Evolutionary conservation across 352 stramenopile species (phyloP), one percentile per base, ranked within the genome.

Genomic region (Pythium biforme): DNA sequence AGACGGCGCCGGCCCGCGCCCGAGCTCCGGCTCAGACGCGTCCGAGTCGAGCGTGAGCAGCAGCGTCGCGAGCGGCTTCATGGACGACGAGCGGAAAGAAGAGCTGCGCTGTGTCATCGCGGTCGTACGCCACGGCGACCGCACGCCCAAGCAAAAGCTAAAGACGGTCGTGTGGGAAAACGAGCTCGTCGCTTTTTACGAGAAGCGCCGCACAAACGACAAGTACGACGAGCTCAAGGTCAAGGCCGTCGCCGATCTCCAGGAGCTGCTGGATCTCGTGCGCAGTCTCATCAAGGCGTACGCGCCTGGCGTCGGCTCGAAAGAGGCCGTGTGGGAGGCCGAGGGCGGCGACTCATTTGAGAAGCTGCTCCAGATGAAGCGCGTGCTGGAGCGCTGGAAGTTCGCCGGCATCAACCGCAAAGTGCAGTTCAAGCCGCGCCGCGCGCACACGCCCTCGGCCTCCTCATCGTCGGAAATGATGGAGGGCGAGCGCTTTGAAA

Each of bases 121-220:
- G 5, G 93, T 99, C 20, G 97, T 99, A 46, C 88, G 97, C 46
- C 98, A 99, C 62, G 98, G 97, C 6, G 98, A 99, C 76, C 84
- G 98, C 52, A 99, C 98, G 9, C 98, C 98, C 5, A 99, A 99
- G 83, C 97, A 99, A 97, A 99, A 29, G n/a, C n/a, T n/a, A n/a
- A n/a, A n/a, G n/a, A n/a, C n/a, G n/a, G n/a, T n/a, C n/a, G n/a
- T n/a, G n/a, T 93, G 81, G 69, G 86, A 96, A 49, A 81, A 85
- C 25, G 77, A 88, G 23, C 75, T 98, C 10, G 75, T 98, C 4
- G 69, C 77, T 10, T 93, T 95, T 54, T 94, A 95, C 62, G 77
- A 90, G 56, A 81, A 76, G 55, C 72, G 80, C 1, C 75, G 76
- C 14, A 86, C 61, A 29, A 86, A 86, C 47, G 78, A 84, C 54